Base-by-base conservation (phyloP, 352 stramenopile species). In the Globisporangium rhizosaccharum region DNA sequence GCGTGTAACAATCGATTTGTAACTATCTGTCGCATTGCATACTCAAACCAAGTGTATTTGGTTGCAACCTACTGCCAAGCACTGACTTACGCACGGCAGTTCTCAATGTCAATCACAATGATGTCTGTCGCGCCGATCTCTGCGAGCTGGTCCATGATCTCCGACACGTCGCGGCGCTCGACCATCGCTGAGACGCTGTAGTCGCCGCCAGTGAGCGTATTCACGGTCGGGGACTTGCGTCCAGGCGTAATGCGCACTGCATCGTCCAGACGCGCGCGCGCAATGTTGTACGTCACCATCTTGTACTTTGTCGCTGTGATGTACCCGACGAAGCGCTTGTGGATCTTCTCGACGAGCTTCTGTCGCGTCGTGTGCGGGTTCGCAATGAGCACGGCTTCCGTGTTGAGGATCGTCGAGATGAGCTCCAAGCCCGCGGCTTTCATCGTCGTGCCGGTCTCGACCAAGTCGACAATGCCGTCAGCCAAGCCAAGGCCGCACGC, bases 371-470 rank as follows among this genome's bases (percentile, higher is more conserved):
- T 88, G 52, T 90, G 80, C 48, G 84, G 85, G 70, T 96, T 96
- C 44, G 84, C 72, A 60, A 96, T 95, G 42, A 99, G 81, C 57
- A 98, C 88, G 48, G 95, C 88, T 76, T 99, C 68, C 6, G 86
- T 96, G 39, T 80, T 71, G 48, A 98, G 71, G 65, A 99, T 96
- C 20, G 94, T 97, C 37, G 82, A 90, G 56, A 98, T 85, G 44
- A 99, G 75, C 73, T 98, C 95, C 41, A 99, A 71, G 1, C 96
- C 96, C 23, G 96, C 96, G 30, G 96, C 96, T 67, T 93, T 96
- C 96, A 99, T 99, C 28, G 97, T 99, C 39, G 97, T 99, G 30
- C 97, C 97, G 12, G 96, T 99, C 77, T 99, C 97, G 15, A 99
- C 96, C 28, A 99, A 80, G 84, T 99, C 97, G 30, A 99, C 96